Base-by-base conservation (phyloP, 164 flowering plant species). In the Malania oleifera region DNA sequence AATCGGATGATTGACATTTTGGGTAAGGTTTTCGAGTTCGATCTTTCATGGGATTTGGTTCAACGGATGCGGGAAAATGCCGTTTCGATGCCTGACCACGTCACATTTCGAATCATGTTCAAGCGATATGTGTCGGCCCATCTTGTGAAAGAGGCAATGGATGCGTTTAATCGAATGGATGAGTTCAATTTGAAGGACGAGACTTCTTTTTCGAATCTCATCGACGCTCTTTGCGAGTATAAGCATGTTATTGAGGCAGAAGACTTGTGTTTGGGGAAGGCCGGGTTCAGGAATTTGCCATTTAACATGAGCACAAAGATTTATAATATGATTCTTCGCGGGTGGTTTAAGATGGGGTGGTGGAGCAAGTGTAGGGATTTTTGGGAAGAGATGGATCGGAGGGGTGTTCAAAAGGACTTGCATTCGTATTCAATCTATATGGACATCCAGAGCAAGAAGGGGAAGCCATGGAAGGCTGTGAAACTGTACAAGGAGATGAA, bases 201-300 rank as follows among this genome's bases (percentile, higher is more conserved):
- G 48, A 66, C 61, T 1, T 80, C 91, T 3, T 87, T 76, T 67
- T 72, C 65, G 28, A 78, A 77, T 70, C 79, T 93, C 13, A 64
- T 93, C 35, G 97, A 93, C 60, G 85, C 96, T 4, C 80, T 93
- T 55, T 93, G 98, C 54, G 96, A 93, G 77, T 66, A 84, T 62
- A 87, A 77, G 68, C 98, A 93, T 70, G 97, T 93, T 20, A 56
- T 82, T 14, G 98, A 93, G 63, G 98, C 96, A 1, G 83, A 84
- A 56, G 96, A 83, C 3, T 60, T 93, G 73, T 80, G 79, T 58
- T 59, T 76, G 48, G 75, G 72, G 10, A 72, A 61, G 59, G 57
- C 58, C 5, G 60, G 56, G 39, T 14, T 20, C 37, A 55, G 23
- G 50, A 23, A 12, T 29, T 18, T 39, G 39, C 47, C 27, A n/a